Evolutionary conservation across 371 early-diverging fungal species (phyloP), one percentile per base, ranked within the genome.

Genomic region (Mortierella sp.): DNA sequence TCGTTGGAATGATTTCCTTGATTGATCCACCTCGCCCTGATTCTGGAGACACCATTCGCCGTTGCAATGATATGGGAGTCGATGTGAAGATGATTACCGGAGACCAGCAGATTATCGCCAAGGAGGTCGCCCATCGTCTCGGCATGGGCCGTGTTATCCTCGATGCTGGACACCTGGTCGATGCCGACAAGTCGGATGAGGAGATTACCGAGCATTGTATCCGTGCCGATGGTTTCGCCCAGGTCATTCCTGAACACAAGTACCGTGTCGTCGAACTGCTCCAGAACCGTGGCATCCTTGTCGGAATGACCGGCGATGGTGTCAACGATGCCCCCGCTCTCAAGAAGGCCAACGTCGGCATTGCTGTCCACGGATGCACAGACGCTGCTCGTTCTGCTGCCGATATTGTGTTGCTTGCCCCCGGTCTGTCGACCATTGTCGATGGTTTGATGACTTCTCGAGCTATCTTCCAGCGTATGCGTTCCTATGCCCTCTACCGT

Each of bases 201-300:
- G 94, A 96, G 77, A 88, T 94, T 22, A 91, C 96, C n/a, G 91
- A 92, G 71, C 92, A 92, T 77, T 94, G 94, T 77, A 88, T 90
- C n/a, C 93, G 94, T 76, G 94, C 95, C 7, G 98, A 98, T 85
- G 97, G 97, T 47, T 98, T 99, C 86, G 98, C 97, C 26, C 96
- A 97, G 86, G 97, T 97, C 48, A 94, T 93, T 82, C 98, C 99
- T n/a, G 98, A 98, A 88, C 96, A 97, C 90, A 98, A 98, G 86
- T 93, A 95, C 80, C 94, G 95, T 73, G 96, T 99, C 29, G 97
- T 99, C 4, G 93, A 94, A 79, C 88, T 97, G 31, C 87, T 97
- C 31, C 94, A 96, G 82, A 86, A 88, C 64, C 86, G 86, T 48
- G 91, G 91, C 3, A 82, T 90, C 50, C 85, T 94, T 22, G 97